Evolutionary conservation across 352 stramenopile genomes (phyloP).

Genomic region (Globisporangium canariense): DNA sequence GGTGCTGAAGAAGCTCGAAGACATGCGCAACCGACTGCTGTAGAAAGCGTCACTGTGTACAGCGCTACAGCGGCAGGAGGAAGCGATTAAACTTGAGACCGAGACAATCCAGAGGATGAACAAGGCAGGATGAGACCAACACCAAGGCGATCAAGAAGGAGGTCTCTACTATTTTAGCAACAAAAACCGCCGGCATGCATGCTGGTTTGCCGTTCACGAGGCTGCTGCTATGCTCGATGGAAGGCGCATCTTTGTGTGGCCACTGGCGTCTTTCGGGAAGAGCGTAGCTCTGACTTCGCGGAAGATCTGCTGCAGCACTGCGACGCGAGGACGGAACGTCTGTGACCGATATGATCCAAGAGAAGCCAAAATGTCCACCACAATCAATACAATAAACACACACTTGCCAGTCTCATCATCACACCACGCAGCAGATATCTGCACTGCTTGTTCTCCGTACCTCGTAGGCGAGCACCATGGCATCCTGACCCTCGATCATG

Average conservation of each 20-base stretch:
- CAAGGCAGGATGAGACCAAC: neutral
- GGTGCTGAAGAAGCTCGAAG: slow-evolving; percentile 99
- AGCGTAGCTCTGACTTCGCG: slow-evolving; percentile 48
- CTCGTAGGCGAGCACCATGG: slow-evolving; percentile 80
- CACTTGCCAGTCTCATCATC: neutral
- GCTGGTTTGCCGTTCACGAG: neutral
- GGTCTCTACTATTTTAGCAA: slow-evolving; percentile 12
- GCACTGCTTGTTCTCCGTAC: slow-evolving; percentile 24
- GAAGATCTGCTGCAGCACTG: slow-evolving; percentile 71
- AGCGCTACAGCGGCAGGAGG: slow-evolving; percentile 5
- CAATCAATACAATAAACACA: slow-evolving; percentile 10
- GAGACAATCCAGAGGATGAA: neutral
- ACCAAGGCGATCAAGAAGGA: neutral
- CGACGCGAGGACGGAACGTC: slow-evolving; percentile 65
- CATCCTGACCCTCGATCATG: slow-evolving; percentile 56
- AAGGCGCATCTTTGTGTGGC: slow-evolving; percentile 40
- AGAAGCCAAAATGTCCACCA: neutral
- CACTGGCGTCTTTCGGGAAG: slow-evolving; percentile 40
- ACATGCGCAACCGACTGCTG: slow-evolving; percentile 95
- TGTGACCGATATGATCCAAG: slow-evolving; percentile 16
- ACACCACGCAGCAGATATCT: neutral
- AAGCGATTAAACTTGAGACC: slow-evolving; percentile 1
- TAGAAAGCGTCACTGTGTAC: slow-evolving; percentile 43
- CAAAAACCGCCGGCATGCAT: neutral
- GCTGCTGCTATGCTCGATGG: slow-evolving; percentile 17